These are phyloP conservation scores for Tilletia horrida DNA, from an alignment of 1,284 basidiomycete genomes.

Conservation along the genomic window DNA sequence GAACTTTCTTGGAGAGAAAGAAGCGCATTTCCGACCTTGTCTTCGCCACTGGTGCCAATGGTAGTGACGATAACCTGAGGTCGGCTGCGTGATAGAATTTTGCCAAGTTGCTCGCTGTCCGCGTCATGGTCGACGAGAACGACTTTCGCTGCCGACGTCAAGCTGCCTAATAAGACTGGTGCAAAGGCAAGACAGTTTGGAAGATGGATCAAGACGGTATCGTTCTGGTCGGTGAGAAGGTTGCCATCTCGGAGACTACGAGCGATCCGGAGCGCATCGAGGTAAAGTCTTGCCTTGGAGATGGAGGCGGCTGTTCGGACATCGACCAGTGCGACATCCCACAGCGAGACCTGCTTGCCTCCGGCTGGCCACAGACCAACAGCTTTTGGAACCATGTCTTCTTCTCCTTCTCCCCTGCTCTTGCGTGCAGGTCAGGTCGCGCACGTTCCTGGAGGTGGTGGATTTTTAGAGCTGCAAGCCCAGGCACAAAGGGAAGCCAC, in stretches of 20 bases:
- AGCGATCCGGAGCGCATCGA: not conserved
- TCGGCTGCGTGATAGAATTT: not conserved
- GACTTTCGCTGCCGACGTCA: not conserved
- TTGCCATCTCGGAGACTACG: not conserved
- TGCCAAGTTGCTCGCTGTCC: not conserved
- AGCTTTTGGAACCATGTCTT: too few species aligned
- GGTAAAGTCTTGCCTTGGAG: not conserved
- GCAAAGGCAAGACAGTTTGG: slow-evolving; percentile 9
- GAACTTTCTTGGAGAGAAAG: not conserved
- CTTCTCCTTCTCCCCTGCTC: too few species aligned
- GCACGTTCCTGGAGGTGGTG: too few species aligned
- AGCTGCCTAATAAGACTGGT: not conserved
- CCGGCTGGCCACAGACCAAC: too few species aligned
- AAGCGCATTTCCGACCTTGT: not conserved
- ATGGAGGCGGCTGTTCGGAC: not conserved
- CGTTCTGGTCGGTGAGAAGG: not conserved
- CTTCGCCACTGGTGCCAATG: not conserved
- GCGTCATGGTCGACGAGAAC: not conserved
- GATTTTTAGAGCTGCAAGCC: too few species aligned
- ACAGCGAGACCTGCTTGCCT: not conserved
- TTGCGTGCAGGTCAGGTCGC: too few species aligned
- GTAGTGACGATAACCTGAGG: slow-evolving; percentile 4
- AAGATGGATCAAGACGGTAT: not conserved
- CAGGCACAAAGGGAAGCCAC: too few species aligned
- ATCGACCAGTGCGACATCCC: not conserved